Conservation (phyloP, 2,329 filamentous ascomycete species). For the Colletotrichum plurivorum region DNA sequence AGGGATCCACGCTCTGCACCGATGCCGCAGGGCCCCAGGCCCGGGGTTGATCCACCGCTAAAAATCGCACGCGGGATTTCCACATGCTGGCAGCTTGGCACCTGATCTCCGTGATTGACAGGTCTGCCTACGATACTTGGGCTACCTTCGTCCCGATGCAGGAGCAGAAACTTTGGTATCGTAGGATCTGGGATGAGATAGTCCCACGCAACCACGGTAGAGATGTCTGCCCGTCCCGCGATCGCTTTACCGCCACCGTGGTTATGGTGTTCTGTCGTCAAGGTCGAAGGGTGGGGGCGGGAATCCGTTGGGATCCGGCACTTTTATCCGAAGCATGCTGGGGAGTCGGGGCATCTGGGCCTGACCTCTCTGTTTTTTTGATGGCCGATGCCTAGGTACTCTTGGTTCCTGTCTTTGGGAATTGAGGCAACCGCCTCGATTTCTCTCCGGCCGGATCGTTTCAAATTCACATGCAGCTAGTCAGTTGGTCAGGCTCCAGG, state of each 20-base stretch:
- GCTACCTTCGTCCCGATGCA: slow-evolving; percentile 16
- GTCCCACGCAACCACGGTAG: no score
- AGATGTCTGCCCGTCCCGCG: no score
- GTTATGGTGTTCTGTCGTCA: not conserved
- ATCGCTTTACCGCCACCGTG: not conserved
- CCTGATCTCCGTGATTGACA: slow-evolving; percentile 30
- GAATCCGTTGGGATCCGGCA: slow-evolving; percentile 5
- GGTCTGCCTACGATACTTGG: slow-evolving; percentile 21
- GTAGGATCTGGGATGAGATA: not conserved
- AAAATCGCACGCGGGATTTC: slow-evolving; percentile 26
- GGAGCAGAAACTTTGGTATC: slow-evolving; percentile 13
- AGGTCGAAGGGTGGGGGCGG: no score
- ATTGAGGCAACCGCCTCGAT: no score
- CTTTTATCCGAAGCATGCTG: slow-evolving; percentile 10
- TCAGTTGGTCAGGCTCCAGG: not conserved
- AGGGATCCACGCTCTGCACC: slow-evolving; percentile 7
- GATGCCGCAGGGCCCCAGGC: slow-evolving; percentile 5
- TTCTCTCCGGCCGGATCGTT: not conserved
- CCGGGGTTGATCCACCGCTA: slow-evolving; percentile 18
- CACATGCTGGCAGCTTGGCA: slow-evolving; percentile 38
- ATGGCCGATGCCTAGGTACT: no score
- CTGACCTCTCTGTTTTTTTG: no score
- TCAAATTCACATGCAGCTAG: not conserved
- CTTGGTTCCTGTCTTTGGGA: no score
- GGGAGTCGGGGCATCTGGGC: not conserved